phyloP scores from a whole-genome alignment of 768 basidiomycete genomes.

The Naganishia vaughanmartiniae region DNA sequence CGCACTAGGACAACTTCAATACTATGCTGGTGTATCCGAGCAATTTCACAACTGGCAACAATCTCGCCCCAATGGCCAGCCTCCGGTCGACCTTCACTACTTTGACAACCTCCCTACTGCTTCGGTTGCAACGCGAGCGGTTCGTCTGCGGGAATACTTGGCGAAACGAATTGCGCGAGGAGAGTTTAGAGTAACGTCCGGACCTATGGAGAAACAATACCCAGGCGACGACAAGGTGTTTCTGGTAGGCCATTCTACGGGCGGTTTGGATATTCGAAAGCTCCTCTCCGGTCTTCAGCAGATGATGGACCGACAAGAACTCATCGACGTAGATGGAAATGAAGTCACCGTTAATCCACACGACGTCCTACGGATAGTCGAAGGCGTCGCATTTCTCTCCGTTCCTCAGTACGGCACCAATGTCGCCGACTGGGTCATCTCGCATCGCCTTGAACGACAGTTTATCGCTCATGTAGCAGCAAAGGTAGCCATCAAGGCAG shows the following conservation, averaged over 20 bases:
- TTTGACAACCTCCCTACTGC: conserved; percentile 1
- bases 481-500: background rate
- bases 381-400: background rate
- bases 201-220: background rate
- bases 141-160: background rate
- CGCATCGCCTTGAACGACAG: background rate
- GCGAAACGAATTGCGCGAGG: background rate
- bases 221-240: background rate
- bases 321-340: background rate
- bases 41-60: background rate
- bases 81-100: background rate
- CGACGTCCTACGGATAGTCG: background rate
- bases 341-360: background rate
- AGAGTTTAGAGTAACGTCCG: background rate
- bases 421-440: background rate
- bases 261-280: background rate
- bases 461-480: background rate
- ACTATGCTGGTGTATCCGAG: background rate
- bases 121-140: background rate
- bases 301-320: background rate
- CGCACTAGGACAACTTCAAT: background rate
- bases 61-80: background rate
- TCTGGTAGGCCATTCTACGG: background rate
- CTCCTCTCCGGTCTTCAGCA: background rate
- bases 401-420: background rate